A percentile compares a stretch with the other conserved stretches of the same genome.
These are phyloP conservation scores for Pelargonium cotyledonis DNA, from an alignment of 441 rosid species.

Conservation along the genomic window DNA sequence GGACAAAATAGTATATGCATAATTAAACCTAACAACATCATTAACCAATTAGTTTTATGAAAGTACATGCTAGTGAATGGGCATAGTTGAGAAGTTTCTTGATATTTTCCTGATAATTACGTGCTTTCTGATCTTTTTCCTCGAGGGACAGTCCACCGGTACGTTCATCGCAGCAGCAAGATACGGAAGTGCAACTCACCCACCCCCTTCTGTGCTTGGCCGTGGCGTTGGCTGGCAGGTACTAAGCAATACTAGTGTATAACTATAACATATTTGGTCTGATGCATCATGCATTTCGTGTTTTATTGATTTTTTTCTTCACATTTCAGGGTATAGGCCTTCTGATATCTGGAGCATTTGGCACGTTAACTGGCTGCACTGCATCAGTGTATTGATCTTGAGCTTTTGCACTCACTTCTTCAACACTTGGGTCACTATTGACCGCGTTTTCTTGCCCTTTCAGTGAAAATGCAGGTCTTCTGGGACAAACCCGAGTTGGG, in stretches of 20 bases:
- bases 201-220: constrained; percentile 82
- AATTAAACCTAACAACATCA: too few relatives aligned
- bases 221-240: constrained; percentile 99
- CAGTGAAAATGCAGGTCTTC: constrained; percentile 94
- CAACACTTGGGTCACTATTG: neutral
- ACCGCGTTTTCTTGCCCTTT: neutral
- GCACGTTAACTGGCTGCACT: neutral
- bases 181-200: constrained; percentile 80
- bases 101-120: too few relatives aligned
- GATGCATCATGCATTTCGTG: too few relatives aligned
- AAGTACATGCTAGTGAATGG: too few relatives aligned
- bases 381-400: constrained; percentile 1
- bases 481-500: constrained; percentile 88
- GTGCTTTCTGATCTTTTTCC: constrained; percentile 8
- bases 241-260: constrained; percentile 17
- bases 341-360: neutral
- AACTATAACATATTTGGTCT: constrained; percentile 1
- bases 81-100: too few relatives aligned
- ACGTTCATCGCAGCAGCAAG: constrained; percentile 75
- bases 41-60: too few relatives aligned
- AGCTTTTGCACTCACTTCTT: neutral
- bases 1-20: too few relatives aligned
- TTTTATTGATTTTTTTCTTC: neutral
- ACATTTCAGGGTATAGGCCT: neutral
- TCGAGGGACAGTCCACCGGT: constrained; percentile 70